These are phyloP conservation scores for Cadophora luteo-olivacea DNA, from an alignment of 2,329 filamentous ascomycete species.

Conservation along the genomic window DNA sequence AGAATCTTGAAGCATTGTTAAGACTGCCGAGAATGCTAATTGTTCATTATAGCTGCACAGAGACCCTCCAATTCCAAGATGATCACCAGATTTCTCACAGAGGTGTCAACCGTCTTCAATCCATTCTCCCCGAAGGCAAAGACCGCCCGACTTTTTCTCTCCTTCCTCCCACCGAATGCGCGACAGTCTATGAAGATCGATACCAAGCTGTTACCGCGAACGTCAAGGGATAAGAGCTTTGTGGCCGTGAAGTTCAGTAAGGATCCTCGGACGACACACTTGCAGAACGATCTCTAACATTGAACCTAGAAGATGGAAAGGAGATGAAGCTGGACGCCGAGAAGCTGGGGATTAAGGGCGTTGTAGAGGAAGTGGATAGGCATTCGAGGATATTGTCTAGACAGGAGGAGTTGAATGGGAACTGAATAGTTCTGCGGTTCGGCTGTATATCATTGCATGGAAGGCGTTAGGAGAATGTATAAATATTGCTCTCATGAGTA, in stretches of 20 bases:
- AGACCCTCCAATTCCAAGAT: slow-evolving; percentile 53
- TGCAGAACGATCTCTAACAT: slow-evolving; percentile 19
- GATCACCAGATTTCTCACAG: slow-evolving; percentile 87
- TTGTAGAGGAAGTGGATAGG: slow-evolving; percentile 87
- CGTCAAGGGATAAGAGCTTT: slow-evolving; percentile 70
- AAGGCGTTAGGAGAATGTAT: slow-evolving; percentile 36
- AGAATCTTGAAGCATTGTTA: neutral
- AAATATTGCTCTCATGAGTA: neutral
- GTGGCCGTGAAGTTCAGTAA: slow-evolving; percentile 87
- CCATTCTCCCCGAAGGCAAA: slow-evolving; percentile 83
- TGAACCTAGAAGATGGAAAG: slow-evolving; percentile 81
- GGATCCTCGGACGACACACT: slow-evolving; percentile 34
- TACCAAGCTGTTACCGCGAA: slow-evolving; percentile 75
- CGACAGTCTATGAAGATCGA: slow-evolving; percentile 79
- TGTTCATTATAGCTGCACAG: slow-evolving; percentile 18
- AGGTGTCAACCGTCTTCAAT: slow-evolving; percentile 87
- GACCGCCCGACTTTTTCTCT: slow-evolving; percentile 87
- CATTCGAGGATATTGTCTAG: slow-evolving; percentile 85
- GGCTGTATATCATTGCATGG: slow-evolving; percentile 37
- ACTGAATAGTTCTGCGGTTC: slow-evolving; percentile 17
- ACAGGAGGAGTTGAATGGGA: slow-evolving; percentile 75
- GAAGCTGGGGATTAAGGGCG: slow-evolving; percentile 82
- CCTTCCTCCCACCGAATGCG: slow-evolving; percentile 80
- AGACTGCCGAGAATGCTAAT: slow-evolving; percentile 9
- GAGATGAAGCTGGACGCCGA: slow-evolving; percentile 83